Conservation (phyloP, 768 basidiomycete genomes). For the Fomitopsis pulvina region DNA sequence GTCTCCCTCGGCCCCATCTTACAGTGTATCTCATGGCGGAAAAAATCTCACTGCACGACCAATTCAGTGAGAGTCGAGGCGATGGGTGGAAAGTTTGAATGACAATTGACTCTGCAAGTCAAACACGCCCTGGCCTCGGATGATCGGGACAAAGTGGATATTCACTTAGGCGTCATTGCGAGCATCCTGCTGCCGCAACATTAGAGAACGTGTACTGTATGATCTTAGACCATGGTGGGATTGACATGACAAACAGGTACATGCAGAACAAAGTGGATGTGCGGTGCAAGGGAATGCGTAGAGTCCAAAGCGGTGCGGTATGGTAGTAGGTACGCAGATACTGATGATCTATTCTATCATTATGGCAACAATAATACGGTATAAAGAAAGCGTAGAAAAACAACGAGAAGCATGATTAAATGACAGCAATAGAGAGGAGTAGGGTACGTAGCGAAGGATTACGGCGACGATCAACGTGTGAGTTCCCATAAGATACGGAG, state of each 20-base stretch:
- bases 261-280: not conserved
- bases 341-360: conserved; percentile 1
- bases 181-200: not conserved
- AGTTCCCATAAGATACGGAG: conserved; percentile 3
- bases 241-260: conserved; percentile 3
- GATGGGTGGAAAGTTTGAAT: too few species aligned
- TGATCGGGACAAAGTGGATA: too few species aligned
- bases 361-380: not conserved
- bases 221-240: not conserved
- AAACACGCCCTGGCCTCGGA: too few species aligned
- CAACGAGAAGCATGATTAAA: conserved; percentile 2
- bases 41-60: too few species aligned
- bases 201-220: not conserved
- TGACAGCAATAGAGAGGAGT: not conserved
- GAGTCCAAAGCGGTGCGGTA: not conserved
- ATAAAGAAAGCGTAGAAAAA: conserved; percentile 2
- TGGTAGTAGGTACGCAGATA: not conserved
- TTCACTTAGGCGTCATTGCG: too few species aligned
- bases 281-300: not conserved
- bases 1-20: too few species aligned
- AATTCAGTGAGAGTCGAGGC: too few species aligned
- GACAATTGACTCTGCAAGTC: too few species aligned
- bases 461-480: conserved; percentile 3
- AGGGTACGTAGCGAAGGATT: not conserved
- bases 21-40: too few species aligned